Conservation (phyloP, 2,329 filamentous ascomycete species). For the Beauveria rudraprayagi region DNA sequence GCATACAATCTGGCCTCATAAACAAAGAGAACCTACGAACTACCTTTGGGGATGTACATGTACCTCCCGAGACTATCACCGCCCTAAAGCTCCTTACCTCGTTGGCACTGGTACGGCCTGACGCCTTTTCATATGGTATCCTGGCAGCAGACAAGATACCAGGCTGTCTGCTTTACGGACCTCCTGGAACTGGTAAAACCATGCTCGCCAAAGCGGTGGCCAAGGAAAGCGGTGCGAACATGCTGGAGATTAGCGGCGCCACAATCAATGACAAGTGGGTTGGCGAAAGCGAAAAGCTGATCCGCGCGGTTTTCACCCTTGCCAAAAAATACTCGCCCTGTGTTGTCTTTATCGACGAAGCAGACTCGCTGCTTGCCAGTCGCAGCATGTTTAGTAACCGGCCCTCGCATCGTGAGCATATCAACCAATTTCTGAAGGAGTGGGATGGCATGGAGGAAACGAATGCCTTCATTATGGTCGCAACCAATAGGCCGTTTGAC, state of each 20-base stretch:
- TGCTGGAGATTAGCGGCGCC: slow-evolving; percentile 83
- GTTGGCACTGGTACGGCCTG: slow-evolving; percentile 75
- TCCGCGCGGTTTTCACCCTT: slow-evolving; percentile 81
- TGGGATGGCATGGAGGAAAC: slow-evolving; percentile 86
- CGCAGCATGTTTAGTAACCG: slow-evolving; percentile 59
- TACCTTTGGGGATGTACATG: slow-evolving; percentile 82
- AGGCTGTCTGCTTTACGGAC: slow-evolving; percentile 79
- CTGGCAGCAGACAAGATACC: slow-evolving; percentile 85
- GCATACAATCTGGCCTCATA: slow-evolving; percentile 72
- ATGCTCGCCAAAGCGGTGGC: slow-evolving; percentile 61
- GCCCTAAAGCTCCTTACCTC: slow-evolving; percentile 84
- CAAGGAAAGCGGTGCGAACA: slow-evolving; percentile 59
- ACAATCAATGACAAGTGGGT: slow-evolving; percentile 96
- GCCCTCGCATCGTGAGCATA: slow-evolving; percentile 73
- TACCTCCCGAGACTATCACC: slow-evolving; percentile 72
- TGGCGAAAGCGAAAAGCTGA: slow-evolving; percentile 92
- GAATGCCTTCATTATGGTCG: slow-evolving; percentile 94
- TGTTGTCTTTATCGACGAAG: slow-evolving; percentile 95
- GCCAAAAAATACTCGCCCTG: slow-evolving; percentile 87
- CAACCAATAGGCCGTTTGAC: slow-evolving; percentile 91
- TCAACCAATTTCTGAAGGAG: slow-evolving; percentile 94
- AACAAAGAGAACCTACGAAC: slow-evolving; percentile 75
- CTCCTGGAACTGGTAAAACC: slow-evolving; percentile 72
- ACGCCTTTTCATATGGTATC: slow-evolving; percentile 94
- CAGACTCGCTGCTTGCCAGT: slow-evolving; percentile 81